Base-by-base conservation (phyloP, 1,284 basidiomycete genomes). In the Marasmius oreades region DNA sequence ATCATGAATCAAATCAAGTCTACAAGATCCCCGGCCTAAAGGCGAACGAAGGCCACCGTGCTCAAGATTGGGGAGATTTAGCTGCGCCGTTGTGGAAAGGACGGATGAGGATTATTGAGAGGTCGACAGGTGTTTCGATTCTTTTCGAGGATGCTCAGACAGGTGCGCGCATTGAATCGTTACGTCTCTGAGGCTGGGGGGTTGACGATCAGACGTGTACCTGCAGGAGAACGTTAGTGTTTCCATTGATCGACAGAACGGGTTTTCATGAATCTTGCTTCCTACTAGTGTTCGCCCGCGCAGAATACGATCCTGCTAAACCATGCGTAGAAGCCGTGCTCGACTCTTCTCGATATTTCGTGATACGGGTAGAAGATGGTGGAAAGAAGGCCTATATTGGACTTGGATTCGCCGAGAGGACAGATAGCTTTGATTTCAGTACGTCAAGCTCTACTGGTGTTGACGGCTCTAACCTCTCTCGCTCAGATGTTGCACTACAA, bases 331-430 rank as follows among this genome's bases (percentile, higher is more conserved):
- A 99, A 67, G 91, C 95, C 6, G 95, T 98, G 5, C 80, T 99
- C 24, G 96, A 99, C 72, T 96, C 93, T 0, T 95, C 93, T 8
- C 84, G 96, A 48, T 99, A 98, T 73, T 98, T 98, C 70, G 95
- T 98, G 5, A 78, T 98, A 28, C 82, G 93, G 53, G 89, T 98
- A 1, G 95, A 95, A 73, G 92, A 95, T 62, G 78, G 77, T 16
- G 93, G 93, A 12, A 86, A 82, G 70, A 88, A 92, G 67, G 94
- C 94, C 1, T 96, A 93, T 67, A 92, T 98, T 58, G 95, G 95
- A 3, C 89, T 97, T 82, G 94, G 95, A 7, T 98, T 97, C 69
- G 82, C 84, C 18, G 95, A 98, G 69, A 82, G 95, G 24, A 82
- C 90, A 28, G 95, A 97, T 65, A 91, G 91, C 61, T 97, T 97